These are phyloP conservation scores for Miscanthus lutarioriparius DNA, from an alignment of 176 grass and related monocot genomes.

Conservation along the genomic window DNA sequence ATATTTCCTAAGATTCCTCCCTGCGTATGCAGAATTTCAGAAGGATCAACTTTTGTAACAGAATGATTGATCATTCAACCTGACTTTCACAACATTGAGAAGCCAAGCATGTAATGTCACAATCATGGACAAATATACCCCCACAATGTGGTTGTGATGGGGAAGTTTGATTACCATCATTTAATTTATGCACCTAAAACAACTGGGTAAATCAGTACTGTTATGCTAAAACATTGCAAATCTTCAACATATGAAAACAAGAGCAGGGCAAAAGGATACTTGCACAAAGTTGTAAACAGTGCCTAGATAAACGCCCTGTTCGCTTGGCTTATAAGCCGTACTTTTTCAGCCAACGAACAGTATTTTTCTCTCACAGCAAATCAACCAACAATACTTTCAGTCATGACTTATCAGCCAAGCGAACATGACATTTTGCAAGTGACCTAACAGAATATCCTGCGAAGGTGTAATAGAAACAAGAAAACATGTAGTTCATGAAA, in stretches of 20 bases:
- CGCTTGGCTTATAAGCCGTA: too few species aligned
- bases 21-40: constrained; percentile 19
- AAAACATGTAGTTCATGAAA: background rate
- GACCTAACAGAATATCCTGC: constrained; percentile 18
- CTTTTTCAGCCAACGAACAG: too few species aligned
- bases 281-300: constrained; percentile 21
- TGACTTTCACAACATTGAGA: constrained; percentile 37
- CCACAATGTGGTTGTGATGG: constrained; percentile 30
- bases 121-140: constrained; percentile 30
- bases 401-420: too few species aligned
- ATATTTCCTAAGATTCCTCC: constrained; percentile 19
- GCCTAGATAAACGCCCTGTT: constrained; percentile 22
- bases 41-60: background rate
- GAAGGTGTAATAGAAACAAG: constrained; percentile 4
- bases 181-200: constrained; percentile 26
- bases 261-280: constrained; percentile 6
- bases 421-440: too few species aligned
- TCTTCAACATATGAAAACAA: background rate
- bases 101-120: constrained; percentile 27
- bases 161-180: constrained; percentile 13
- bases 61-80: constrained; percentile 24
- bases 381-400: too few species aligned
- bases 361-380: too few species aligned
- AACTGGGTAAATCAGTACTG: constrained; percentile 26
- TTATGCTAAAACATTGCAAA: constrained; percentile 19